Base-by-base conservation (phyloP, 2,329 filamentous ascomycete genomes). In the Diaporthe aspalathi region DNA sequence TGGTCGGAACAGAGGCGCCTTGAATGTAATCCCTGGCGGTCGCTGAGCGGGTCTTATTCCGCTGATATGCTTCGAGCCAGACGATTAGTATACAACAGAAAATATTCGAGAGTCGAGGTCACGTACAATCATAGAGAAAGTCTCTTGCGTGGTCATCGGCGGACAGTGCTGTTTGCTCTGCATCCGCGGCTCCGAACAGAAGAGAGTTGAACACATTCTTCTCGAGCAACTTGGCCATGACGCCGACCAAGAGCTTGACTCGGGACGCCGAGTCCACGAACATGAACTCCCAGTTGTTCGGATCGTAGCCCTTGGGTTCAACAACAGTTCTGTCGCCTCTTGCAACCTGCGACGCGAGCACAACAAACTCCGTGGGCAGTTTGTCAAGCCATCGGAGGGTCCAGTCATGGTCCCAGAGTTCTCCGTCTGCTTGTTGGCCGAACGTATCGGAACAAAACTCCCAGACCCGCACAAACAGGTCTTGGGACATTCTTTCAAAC, bases 181-280 rank as follows among this genome's bases (percentile, higher is more conserved):
- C 3, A 5, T 75, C n/a, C 2, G 72, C 74, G 5, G 79, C 82
- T 38, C 84, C 83, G 71, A 84, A 84, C 1, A 85, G 73, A 50
- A 84, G 74, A 49, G 79, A 76, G 47, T 78, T 78, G 69, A 82
- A 83, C 35, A 84, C 80, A 22, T 78, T 76, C 72, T 77, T 79
- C 72, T 84, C 78, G 63, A 85, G 75, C 50, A 82, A 74, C 75
- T 81, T 81, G 3, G 76, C 77, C 12, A 85, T 60, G 9, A 85
- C 75, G 1, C 80, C 81, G 65, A 77, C 76, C 20, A 81, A 76
- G 27, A 84, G 74, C 74, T 76, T 81, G 16, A 70, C 54, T 14
- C 72, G 70, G 8, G 62, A 63, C 7, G 43, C 50, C 20, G 22
- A 29, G 38, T 67, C 57, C 27, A 73, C n/a, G 40, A 73, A 73